Percentiles rank a stretch among this genome's conserved stretches.
These are phyloP conservation scores for Xylaria scruposa DNA, from an alignment of 495 filamentous ascomycete genomes.

Conservation along the genomic window DNA sequence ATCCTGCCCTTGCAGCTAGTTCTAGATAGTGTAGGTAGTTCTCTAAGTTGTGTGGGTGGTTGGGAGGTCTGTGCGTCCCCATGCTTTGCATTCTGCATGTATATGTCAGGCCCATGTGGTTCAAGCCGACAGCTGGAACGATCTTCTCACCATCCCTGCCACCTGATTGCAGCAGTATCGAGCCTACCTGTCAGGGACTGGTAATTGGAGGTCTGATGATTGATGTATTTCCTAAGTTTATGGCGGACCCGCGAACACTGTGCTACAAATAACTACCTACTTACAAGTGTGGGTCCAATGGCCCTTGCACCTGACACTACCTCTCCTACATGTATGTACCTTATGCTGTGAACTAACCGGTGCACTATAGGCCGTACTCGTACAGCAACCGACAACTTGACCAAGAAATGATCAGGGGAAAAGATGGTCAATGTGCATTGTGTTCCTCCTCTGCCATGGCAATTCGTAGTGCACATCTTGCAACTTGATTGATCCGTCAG, in stretches of 20 bases:
- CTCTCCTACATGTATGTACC: no score
- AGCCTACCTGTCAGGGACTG: no score
- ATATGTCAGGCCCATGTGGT: neutral
- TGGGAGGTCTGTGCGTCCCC: slow-evolving; percentile 17
- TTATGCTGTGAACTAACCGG: no score
- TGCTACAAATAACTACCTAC: no score
- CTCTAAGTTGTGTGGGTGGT: slow-evolving; percentile 23
- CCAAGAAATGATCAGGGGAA: neutral
- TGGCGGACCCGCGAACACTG: no score
- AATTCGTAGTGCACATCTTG: neutral
- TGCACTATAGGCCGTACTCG: no score
- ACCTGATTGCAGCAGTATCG: neutral
- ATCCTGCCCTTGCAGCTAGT: slow-evolving; percentile 21
- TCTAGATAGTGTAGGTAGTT: neutral
- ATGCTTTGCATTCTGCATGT: neutral
- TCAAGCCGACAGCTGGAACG: neutral
- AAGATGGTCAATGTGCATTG: neutral
- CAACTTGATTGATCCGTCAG: neutral
- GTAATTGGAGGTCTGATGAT: no score
- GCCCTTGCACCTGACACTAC: no score
- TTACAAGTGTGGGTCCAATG: no score
- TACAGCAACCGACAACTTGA: no score
- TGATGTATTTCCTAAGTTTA: no score
- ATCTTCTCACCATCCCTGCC: neutral
- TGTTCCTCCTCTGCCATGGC: neutral